Base-by-base conservation (phyloP, 768 basidiomycete genomes). In the Butyriboletus loyo region DNA sequence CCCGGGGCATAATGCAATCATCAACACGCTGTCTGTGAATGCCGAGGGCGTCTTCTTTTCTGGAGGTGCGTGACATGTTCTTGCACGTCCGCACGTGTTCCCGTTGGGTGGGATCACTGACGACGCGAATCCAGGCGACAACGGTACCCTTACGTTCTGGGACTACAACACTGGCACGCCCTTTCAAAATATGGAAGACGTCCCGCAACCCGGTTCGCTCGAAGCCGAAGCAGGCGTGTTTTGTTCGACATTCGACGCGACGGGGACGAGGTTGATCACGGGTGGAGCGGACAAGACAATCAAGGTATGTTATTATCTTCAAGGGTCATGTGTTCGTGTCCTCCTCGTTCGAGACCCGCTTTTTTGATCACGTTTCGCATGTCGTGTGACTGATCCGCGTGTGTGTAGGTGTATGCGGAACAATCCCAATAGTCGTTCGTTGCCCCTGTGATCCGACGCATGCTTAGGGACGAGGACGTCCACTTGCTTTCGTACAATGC, bases 281-380 rank as follows among this genome's bases (percentile, higher is more conserved):
- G 97, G 97, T 34, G 89, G 95, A 5, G 97, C 97, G 11, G 97
- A 98, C 76, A 99, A 98, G 79, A 98, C 96, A 10, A 96, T 98
- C 75, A 98, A 99, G 82, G 90, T 89, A 28, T 43, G 80, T 34
- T 22, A 4, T 9, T 2, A 6, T n/a, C 13, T 21, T 17, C 14
- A 5, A 9, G 7, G 5, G 3, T 27, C n/a, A 5, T 10, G 17
- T 14, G 8, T 8, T 21, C 9, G 31, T 9, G 30, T n/a, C 35
- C 35, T 4, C 10, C n/a, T 36, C n/a, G 9, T 24, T 24, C 15
- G 22, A 24, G 38, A 24, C 0, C 38, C 21, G 21, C 4, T 22
- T 38, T 22, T 38, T 34, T 5, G 11, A 24, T 17, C 13, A 3
- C 15, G 5, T 66, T 22, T 22, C 42, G 46, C 40, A 4, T 8